Base-by-base conservation (phyloP, 495 filamentous ascomycete genomes). In the Aspergillus mulundensis region DNA sequence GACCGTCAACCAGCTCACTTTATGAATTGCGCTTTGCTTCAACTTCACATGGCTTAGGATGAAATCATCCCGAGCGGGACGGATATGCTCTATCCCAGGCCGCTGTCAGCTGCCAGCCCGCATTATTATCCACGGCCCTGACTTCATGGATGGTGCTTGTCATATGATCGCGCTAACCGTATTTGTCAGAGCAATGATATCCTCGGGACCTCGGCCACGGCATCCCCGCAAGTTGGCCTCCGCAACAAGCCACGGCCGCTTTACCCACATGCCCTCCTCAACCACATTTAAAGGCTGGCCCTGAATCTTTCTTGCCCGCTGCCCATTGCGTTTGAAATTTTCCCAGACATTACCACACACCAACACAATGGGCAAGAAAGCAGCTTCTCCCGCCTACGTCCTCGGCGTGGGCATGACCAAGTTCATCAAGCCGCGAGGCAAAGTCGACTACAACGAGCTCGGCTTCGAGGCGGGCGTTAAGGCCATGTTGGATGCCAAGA, bases 351-450 rank as follows among this genome's bases (percentile, higher is more conserved):
- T 21, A 53, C 43, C 23, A 18, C 32, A 10, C 18, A 23, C 10
- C 28, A 1, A 39, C 53, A 50, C 24, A 51, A 83, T 83, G 80
- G 75, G 67, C 45, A 80, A 78, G 58, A 81, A 77, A 63, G 64
- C 70, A 68, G 61, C 68, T 25, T 67, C 70, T 34, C 82, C 81
- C 57, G 81, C 81, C 78, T 97, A 96, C 77, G 89, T 97, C 68
- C 84, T 97, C 32, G 93, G 93, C 74, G 93, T 97, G 61, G 93
- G 93, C 71, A 92, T 97, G 86, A 98, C 94, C 75, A 95, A 95
- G 72, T 98, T 98, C 81, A 90, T 96, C 81, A 98, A 97, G 78
- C 94, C 94, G 3, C 83, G 93, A 20, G 91, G 91, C 66, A 92
- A 94, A 72, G 88, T 79, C 53, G 72, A 77, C 56, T 74, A 75